Base-by-base conservation (phyloP, 176 grass and related monocot species). In the Oryza brachyantha region DNA sequence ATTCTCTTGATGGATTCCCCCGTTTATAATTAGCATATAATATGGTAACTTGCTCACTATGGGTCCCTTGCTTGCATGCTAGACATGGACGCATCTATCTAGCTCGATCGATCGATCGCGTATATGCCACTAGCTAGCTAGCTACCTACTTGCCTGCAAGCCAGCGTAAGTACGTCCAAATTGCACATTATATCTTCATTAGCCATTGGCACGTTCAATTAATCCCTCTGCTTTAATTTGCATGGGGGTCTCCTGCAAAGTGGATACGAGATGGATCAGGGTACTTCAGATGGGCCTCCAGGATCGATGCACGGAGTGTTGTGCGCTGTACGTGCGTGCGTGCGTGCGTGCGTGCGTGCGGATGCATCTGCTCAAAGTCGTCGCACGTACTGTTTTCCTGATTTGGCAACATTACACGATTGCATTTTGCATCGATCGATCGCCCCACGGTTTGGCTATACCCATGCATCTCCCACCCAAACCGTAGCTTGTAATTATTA, bases 1-100 rank as follows among this genome's bases (percentile, higher is more conserved):
- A 71, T 84, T 71, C 81, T 22, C 81, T 22, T 60, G 61, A 31
- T 29, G 13, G 86, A 79, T 84, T 41, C 86, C 39, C 71, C 29
- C 35, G 19, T 14, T 70, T 70, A 69, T 76, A 31, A 13, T 29
- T 55, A n/a, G 8, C 21, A 24, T 24, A 57, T 57, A 69, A 72
- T 72, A 88, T 24, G 32, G 64, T 34, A 26, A 72, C 41, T 80
- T 71, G 81, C 52, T 70, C 68, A 39, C 52, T 43, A 61, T 28
- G n/a, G n/a, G 59, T 31, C 42, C 28, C 32, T 29, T 6, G 78
- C 61, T 29, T 13, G 22, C 28, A 32, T 60, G 32, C 2, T 60
- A 32, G 14, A 76, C 52, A 61, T 32, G 71, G 61, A 75, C 50
- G 63, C 77, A 81, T 75, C 84, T 68, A 48, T 61, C 32, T 38